Conservation (phyloP, 768 basidiomycete genomes). For the Thelephora aurantiotincta region DNA sequence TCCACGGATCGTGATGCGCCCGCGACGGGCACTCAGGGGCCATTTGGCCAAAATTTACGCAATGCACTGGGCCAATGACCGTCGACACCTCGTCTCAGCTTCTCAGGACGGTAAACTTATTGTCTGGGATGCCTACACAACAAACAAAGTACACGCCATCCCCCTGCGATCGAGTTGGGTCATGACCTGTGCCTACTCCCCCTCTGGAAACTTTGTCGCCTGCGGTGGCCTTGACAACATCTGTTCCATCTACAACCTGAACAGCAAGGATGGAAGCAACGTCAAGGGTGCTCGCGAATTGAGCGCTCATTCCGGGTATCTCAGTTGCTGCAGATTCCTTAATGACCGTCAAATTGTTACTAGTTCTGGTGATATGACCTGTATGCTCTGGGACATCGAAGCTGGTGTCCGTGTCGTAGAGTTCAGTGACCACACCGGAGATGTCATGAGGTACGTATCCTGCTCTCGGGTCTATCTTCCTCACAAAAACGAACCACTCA, state of each 20-base stretch:
- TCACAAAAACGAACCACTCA: slow-evolving; percentile 1
- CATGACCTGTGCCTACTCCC: slow-evolving; percentile 99
- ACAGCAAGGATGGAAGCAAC: slow-evolving; percentile 60
- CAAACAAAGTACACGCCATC: slow-evolving; percentile 99
- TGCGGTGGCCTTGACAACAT: slow-evolving; percentile 99
- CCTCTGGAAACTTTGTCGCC: slow-evolving; percentile 93
- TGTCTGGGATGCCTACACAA: slow-evolving; percentile 99
- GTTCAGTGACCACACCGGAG: slow-evolving; percentile 98
- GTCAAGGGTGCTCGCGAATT: slow-evolving; percentile 89
- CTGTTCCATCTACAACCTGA: slow-evolving; percentile 94
- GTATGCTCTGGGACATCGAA: slow-evolving; percentile 99
- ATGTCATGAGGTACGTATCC: slow-evolving; percentile 87
- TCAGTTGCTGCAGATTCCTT: slow-evolving; percentile 96
- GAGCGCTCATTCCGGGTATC: slow-evolving; percentile 95
- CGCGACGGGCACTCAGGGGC: slow-evolving; percentile 86
- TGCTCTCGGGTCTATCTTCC: neutral
- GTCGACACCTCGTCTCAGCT: slow-evolving; percentile 96
- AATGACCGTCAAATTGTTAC: slow-evolving; percentile 99
- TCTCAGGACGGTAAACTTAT: slow-evolving; percentile 99
- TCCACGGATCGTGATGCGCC: slow-evolving; percentile 94
- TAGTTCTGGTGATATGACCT: slow-evolving; percentile 97
- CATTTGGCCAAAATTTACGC: slow-evolving; percentile 99
- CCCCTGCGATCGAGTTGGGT: slow-evolving; percentile 97
- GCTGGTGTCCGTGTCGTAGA: slow-evolving; percentile 95
- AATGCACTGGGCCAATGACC: slow-evolving; percentile 98